phyloP scores from a whole-genome alignment of 2,329 filamentous ascomycete species.

The Scytalidium sp. region DNA sequence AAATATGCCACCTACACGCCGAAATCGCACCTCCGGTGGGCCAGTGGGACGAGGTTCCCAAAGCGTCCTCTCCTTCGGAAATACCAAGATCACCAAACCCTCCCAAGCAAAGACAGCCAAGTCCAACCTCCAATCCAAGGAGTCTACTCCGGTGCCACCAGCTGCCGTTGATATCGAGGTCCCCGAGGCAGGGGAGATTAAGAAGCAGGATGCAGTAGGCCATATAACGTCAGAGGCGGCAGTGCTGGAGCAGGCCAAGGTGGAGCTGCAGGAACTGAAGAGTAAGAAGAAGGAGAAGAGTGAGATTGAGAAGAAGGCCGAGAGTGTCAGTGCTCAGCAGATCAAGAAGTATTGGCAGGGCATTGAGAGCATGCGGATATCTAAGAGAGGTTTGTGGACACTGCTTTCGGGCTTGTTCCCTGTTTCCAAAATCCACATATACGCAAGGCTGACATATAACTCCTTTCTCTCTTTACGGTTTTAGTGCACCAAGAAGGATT shows the following conservation, averaged over 20 bases:
- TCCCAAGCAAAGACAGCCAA: conserved; percentile 26
- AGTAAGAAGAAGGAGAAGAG: conserved; percentile 38
- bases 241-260: conserved; percentile 15
- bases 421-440: too few relatives aligned
- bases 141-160: conserved; percentile 1
- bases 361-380: conserved; percentile 66
- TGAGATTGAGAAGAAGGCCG: conserved; percentile 54
- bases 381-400: conserved; percentile 49
- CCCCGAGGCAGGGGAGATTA: background rate
- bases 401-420: too few relatives aligned
- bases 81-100: conserved; percentile 56
- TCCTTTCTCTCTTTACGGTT: too few relatives aligned
- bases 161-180: background rate
- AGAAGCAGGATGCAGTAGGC: conserved; percentile 7
- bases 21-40: conserved; percentile 31
- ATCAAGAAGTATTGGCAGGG: conserved; percentile 75
- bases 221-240: conserved; percentile 14
- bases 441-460: background rate
- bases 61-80: conserved; percentile 63
- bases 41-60: conserved; percentile 36
- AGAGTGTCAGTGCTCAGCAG: conserved; percentile 62
- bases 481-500: conserved; percentile 73
- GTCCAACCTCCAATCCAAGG: conserved; percentile 9
- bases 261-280: conserved; percentile 15
- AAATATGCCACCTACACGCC: conserved; percentile 39